Base-by-base conservation (phyloP, 257 asterid species). In the Catharanthus roseus region DNA sequence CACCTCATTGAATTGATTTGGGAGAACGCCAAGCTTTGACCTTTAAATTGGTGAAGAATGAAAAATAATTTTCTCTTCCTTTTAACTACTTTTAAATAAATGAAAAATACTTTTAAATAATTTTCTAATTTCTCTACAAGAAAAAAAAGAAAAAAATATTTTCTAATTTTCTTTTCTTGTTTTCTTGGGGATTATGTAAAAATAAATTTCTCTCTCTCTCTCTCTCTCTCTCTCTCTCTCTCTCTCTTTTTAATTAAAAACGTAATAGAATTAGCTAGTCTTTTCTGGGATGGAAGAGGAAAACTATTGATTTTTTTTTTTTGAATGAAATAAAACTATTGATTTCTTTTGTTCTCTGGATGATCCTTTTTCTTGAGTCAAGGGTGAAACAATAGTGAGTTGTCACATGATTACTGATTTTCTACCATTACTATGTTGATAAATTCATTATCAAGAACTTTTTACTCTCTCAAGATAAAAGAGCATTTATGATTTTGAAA, bases 1-100 rank as follows among this genome's bases (percentile, higher is more conserved):
- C 47, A 29, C 41, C 26, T 44, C 31, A 31, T 41, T 71, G 42
- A 18, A 6, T 10, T 33, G 13, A 11, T 69, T 65, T 36, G 31
- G 4, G 26, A 41, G 39, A 18, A 51, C 34, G 65, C 53, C 39
- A 53, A 34, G 16, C 47, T n/a, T 73, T 55, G 72, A 74, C 36
- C 58, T 55, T 38, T 66, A 29, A 51, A 13, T 53, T 15, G 34
- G 1, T 73, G 56, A 10, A 39, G 45, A 29, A 15, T 51, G 49
- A 56, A 16, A 53, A n/a, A n/a, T n/a, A n/a, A n/a, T n/a, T n/a
- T n/a, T 36, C 34, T 19, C 3, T n/a, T 36, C 29, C 24, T n/a
- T n/a, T n/a, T n/a, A n/a, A n/a, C n/a, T n/a, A n/a, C n/a, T n/a
- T n/a, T n/a, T n/a, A n/a, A n/a, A n/a, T n/a, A n/a, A n/a, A n/a